Evolutionary conservation across 352 stramenopile genomes (phyloP), one percentile per base, ranked within the genome.

Genomic region (Pelagophyceae sp.): DNA sequence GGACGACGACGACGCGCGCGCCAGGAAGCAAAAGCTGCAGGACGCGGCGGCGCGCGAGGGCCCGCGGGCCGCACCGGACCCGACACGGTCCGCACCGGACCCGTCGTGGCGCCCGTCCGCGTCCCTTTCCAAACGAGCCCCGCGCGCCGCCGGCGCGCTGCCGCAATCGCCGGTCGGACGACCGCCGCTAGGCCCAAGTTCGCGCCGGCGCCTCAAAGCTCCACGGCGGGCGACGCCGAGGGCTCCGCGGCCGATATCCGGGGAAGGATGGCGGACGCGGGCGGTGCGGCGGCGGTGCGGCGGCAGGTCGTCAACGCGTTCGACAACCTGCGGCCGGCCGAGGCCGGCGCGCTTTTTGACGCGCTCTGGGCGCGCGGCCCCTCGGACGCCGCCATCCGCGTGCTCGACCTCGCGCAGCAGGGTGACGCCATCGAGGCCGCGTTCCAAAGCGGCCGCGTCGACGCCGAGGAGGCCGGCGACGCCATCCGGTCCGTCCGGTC

Each of bases 231-330:
- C 45, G 45, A 11, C 11, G 11, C 45, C 11, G 11, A 54, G 45
- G 11, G 11, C 11, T 23, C 11, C 45, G 45, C 45, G 45, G 23
- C 11, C 45, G 45, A 54, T 23, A 23, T 54, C 45, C 11, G 11
- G 11, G 11, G 45, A 23, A 11, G 25, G 3, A 71, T 71, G 61
- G 61, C 17, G 61, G 31, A 71, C 61, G 15, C 27, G 29, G 31
- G 11, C n/a, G 3, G 11, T 31, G n/a, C 11, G 61, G 15, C 29
- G 29, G 1, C 29, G 17, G 67, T 74, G 35, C 5, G 33, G 67
- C 67, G 67, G 35, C 67, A 74, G 67, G 33, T 74, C 35, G 37
- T 58, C 67, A 58, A 74, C 67, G 67, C 67, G 35, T 74, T 74
- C 37, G 67, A 74, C 67, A 74, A 74, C 38, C 33, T 31, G 33